A percentile compares a stretch with the other conserved stretches of the same genome.
These are phyloP conservation scores for Plasmodium ovale DNA, from an alignment of 169 alveolate species.

Conservation along the genomic window DNA sequence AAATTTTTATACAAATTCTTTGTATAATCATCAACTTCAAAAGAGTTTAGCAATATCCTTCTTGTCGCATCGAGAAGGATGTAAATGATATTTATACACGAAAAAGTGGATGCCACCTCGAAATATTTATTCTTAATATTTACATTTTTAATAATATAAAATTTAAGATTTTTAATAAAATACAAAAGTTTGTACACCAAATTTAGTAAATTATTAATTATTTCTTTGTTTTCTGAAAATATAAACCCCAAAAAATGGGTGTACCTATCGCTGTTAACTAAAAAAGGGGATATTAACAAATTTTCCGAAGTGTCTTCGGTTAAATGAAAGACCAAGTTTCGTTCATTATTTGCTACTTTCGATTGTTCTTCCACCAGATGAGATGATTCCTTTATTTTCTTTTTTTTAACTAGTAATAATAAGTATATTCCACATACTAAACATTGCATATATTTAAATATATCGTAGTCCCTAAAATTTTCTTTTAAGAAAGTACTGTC, in stretches of 20 bases:
- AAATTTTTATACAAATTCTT: constrained; percentile 36
- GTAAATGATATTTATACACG: constrained; percentile 58
- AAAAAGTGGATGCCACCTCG: constrained; percentile 27
- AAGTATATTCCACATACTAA: constrained; percentile 57
- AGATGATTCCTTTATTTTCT: constrained; percentile 15
- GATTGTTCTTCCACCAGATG: background rate
- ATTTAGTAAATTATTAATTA: constrained; percentile 46
- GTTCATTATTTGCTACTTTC: background rate
- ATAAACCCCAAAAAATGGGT: constrained; percentile 42
- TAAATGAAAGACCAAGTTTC: background rate
- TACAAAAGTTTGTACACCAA: constrained; percentile 29
- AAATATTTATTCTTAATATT: constrained; percentile 54
- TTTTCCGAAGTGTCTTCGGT: constrained; percentile 45
- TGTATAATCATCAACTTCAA: constrained; percentile 57
- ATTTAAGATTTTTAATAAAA: constrained; percentile 39
- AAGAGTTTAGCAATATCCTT: constrained; percentile 32
- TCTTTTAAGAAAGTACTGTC: constrained; percentile 43
- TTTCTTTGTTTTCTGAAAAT: constrained; percentile 63
- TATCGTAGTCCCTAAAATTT: constrained; percentile 53
- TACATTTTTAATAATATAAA: constrained; percentile 35
- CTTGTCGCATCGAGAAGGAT: constrained; percentile 43
- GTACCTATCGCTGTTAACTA: constrained; percentile 15
- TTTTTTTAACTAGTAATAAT: constrained; percentile 36
- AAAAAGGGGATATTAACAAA: constrained; percentile 16
- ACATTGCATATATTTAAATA: constrained; percentile 61